Conservation (phyloP, 2,329 filamentous ascomycete species). For the Hymenoscyphus scutula region DNA sequence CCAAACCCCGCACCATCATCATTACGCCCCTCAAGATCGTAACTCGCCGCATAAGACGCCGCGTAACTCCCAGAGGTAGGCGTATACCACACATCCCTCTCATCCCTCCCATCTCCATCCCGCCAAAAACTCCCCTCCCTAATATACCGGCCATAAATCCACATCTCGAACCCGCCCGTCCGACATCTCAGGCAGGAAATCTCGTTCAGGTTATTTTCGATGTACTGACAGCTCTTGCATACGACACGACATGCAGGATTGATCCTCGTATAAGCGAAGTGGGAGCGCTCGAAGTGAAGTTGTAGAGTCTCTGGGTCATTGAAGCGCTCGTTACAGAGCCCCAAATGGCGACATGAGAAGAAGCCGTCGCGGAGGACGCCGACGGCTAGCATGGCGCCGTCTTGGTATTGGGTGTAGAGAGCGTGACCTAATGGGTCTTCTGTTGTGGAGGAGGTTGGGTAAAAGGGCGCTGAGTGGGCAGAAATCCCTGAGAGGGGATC, state of each 20-base stretch:
- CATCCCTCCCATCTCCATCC: conserved; percentile 20
- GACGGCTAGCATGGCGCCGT: conserved; percentile 27
- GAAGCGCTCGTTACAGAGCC: conserved; percentile 24
- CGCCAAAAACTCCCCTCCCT: conserved; percentile 4
- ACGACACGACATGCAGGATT: conserved; percentile 24
- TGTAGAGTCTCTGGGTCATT: conserved; percentile 22
- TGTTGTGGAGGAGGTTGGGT: conserved; percentile 7
- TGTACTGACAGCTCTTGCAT: conserved; percentile 21
- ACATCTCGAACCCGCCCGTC: conserved; percentile 22
- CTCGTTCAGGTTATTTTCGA: conserved; percentile 11
- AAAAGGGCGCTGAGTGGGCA: conserved; percentile 7
- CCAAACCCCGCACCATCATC: neutral
- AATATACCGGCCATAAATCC: conserved; percentile 32
- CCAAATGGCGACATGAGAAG: conserved; percentile 26
- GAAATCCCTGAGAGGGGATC: conserved; percentile 17
- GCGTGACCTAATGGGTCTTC: conserved; percentile 11
- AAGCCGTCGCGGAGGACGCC: conserved; percentile 17
- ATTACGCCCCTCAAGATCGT: neutral
- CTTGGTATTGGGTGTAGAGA: conserved; percentile 23
- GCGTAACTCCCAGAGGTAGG: conserved; percentile 13
- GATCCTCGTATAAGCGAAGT: conserved; percentile 32
- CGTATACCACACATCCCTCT: conserved; percentile 14
- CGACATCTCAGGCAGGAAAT: conserved; percentile 22
- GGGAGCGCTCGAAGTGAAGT: conserved; percentile 27
- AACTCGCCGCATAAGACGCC: neutral